phyloP scores from a whole-genome alignment of 2,329 filamentous ascomycete species.

The Lomentospora prolificans region DNA sequence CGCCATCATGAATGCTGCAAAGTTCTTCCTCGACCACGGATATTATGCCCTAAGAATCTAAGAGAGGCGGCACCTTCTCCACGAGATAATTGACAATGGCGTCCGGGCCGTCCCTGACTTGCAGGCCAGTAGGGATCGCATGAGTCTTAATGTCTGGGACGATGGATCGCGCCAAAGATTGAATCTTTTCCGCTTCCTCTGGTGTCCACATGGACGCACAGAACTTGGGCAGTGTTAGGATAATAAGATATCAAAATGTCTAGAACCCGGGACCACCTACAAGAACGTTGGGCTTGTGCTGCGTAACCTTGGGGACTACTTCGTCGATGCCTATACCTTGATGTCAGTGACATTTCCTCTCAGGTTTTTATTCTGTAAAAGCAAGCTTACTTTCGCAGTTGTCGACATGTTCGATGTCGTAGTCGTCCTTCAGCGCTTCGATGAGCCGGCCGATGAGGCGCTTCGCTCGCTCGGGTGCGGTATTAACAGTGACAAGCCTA shows the following conservation, averaged over 20 bases:
- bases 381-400: constrained; percentile 55
- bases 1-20: too few species aligned
- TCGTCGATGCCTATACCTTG: constrained; percentile 37
- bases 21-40: too few species aligned
- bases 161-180: constrained; percentile 30
- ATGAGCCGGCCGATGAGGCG: constrained; percentile 50
- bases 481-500: constrained; percentile 59
- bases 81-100: constrained; percentile 43
- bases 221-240: constrained; percentile 30
- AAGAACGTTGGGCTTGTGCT: constrained; percentile 20
- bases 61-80: constrained; percentile 25
- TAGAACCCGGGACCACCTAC: constrained; percentile 9
- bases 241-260: not conserved
- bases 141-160: constrained; percentile 38
- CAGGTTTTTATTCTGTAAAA: too few species aligned
- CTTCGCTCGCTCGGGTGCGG: constrained; percentile 54
- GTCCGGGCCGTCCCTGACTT: constrained; percentile 42
- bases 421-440: constrained; percentile 51
- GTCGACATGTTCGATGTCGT: constrained; percentile 51
- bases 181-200: constrained; percentile 36
- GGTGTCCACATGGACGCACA: constrained; percentile 45
- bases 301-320: constrained; percentile 40
- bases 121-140: constrained; percentile 42
- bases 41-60: too few species aligned
- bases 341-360: too few species aligned